Evolutionary conservation across 1,284 basidiomycete species (phyloP).

Genomic region (Trichosporon faecale): DNA sequence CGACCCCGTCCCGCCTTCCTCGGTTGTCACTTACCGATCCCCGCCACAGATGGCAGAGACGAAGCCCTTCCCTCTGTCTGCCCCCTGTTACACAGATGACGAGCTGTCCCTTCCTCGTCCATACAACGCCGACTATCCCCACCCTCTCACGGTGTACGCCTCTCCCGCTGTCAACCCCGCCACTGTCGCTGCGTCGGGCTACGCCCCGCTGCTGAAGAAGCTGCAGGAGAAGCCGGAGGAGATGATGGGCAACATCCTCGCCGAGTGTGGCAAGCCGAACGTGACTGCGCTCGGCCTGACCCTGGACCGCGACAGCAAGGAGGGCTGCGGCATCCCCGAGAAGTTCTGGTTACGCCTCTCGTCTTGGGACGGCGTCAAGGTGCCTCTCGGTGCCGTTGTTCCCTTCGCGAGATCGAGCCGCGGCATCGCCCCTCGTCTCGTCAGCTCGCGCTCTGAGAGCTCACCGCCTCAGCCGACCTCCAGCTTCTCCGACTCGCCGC

Average conservation of each 20-base stretch:
- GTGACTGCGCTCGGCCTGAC: conserved; percentile 30
- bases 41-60: conserved; percentile 25
- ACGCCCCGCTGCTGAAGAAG: conserved; percentile 27
- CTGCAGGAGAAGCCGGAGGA: conserved; percentile 26
- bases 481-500: background rate
- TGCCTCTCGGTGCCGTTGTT: conserved; percentile 20
- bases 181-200: conserved; percentile 30
- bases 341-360: conserved; percentile 28
- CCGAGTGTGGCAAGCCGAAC: conserved; percentile 28
- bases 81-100: conserved; percentile 29
- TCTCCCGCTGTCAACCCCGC: conserved; percentile 42
- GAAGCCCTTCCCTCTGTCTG: conserved; percentile 31
- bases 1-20: conserved; percentile 13
- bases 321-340: conserved; percentile 48
- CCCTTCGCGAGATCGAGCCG: conserved; percentile 4
- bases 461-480: background rate
- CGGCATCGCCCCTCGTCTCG: background rate
- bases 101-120: conserved; percentile 31
- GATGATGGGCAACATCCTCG: conserved; percentile 37
- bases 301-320: conserved; percentile 27
- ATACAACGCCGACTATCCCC: conserved; percentile 46
- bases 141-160: conserved; percentile 45
- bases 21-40: conserved; percentile 14
- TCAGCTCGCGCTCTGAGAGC: background rate
- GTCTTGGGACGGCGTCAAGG: conserved; percentile 23